Evolutionary conservation across 345 rosid genomes (phyloP).

Genomic region (Pistacia integerrima): DNA sequence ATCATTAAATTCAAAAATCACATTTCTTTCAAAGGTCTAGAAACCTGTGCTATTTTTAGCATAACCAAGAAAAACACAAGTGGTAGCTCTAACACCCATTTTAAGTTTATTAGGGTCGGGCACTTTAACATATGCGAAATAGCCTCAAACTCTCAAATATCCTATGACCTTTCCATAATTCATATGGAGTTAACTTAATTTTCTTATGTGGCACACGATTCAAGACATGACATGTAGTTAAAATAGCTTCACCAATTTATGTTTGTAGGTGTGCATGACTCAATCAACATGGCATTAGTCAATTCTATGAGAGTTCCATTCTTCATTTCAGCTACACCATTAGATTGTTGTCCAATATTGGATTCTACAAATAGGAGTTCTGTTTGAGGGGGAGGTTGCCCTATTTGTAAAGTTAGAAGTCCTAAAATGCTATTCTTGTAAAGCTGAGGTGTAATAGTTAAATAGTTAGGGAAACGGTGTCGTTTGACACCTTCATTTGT

Average conservation of each 20-base stretch:
- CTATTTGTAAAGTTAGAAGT: no score
- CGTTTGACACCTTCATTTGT: no score
- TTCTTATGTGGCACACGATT: conserved; percentile 1
- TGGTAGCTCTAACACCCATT: neutral
- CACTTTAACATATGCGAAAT: conserved; percentile 1
- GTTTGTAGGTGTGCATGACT: no score
- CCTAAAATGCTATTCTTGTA: no score
- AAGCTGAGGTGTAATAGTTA: no score
- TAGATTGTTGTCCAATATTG: no score
- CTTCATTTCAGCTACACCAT: no score
- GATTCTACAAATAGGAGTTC: no score
- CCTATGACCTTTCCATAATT: neutral
- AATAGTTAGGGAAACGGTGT: no score
- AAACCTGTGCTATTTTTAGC: conserved; percentile 2
- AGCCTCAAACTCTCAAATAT: conserved; percentile 5
- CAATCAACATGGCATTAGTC: no score
- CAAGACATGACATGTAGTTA: neutral
- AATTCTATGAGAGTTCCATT: no score
- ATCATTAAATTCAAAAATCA: neutral
- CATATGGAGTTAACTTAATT: neutral
- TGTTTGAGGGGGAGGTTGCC: no score
- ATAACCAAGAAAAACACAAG: conserved; percentile 9
- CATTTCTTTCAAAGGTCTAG: neutral
- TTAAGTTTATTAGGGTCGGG: neutral
- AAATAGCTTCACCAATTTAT: neutral